Evolutionary conservation across 768 basidiomycete species (phyloP).

Genomic region (Boletus reticulatus): DNA sequence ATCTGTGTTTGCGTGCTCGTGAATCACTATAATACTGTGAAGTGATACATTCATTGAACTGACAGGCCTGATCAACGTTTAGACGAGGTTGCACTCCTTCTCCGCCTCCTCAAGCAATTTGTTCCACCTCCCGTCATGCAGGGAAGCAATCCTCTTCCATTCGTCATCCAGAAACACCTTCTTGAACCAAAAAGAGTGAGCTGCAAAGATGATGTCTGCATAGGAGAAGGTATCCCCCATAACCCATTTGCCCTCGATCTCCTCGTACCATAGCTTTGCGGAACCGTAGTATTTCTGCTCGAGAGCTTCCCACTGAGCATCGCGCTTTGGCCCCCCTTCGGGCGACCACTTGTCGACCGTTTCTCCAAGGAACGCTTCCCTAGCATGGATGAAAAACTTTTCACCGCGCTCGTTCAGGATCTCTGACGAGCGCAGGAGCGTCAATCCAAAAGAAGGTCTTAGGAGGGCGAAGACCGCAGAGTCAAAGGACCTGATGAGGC

Average conservation of each 20-base stretch:
- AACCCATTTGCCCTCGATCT: slow-evolving; percentile 26
- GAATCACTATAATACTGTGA: too few species aligned
- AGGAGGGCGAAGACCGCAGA: not conserved
- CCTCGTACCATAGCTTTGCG: slow-evolving; percentile 21
- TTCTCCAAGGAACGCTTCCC: slow-evolving; percentile 32
- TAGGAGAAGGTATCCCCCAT: slow-evolving; percentile 32
- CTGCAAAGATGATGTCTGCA: slow-evolving; percentile 31
- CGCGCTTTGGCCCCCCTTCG: slow-evolving; percentile 33
- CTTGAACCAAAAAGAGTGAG: slow-evolving; percentile 14
- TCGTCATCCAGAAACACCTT: slow-evolving; percentile 23
- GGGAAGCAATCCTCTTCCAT: slow-evolving; percentile 23
- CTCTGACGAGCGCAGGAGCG: slow-evolving; percentile 22
- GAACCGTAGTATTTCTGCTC: slow-evolving; percentile 14
- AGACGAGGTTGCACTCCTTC: slow-evolving; percentile 21
- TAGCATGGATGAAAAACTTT: slow-evolving; percentile 37
- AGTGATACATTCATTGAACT: not conserved
- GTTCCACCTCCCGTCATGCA: slow-evolving; percentile 30
- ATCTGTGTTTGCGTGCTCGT: too few species aligned
- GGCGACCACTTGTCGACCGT: slow-evolving; percentile 37
- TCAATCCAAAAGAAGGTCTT: slow-evolving; percentile 4
- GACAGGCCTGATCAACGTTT: not conserved
- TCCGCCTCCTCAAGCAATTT: slow-evolving; percentile 23
- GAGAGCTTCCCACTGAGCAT: slow-evolving; percentile 25
- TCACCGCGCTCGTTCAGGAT: slow-evolving; percentile 35
- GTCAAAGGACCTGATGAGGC: slow-evolving; percentile 24